Percentiles rank a stretch among this genome's conserved stretches.
These are phyloP conservation scores for Diaporthe destruens DNA, from an alignment of 2,329 filamentous ascomycete species.

Conservation along the genomic window DNA sequence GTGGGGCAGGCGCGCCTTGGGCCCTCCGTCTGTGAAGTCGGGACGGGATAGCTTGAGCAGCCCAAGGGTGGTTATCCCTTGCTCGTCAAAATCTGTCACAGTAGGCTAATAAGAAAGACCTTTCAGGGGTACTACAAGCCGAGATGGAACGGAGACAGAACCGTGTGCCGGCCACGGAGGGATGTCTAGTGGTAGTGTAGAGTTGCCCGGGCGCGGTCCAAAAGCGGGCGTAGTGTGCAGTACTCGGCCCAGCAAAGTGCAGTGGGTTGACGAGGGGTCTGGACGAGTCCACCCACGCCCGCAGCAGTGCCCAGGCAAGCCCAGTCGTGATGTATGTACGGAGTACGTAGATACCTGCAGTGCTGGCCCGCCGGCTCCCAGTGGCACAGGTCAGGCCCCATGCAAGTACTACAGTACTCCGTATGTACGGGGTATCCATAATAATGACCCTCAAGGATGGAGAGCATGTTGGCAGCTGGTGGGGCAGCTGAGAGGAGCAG, in stretches of 20 bases:
- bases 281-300: slow-evolving; percentile 15
- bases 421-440: not conserved
- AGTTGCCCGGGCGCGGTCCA: slow-evolving; percentile 14
- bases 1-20: slow-evolving; percentile 26
- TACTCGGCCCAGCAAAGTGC: not conserved
- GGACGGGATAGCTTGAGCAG: slow-evolving; percentile 27
- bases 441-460: slow-evolving; percentile 27
- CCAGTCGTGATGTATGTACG: not conserved
- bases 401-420: no score
- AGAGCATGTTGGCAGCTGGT: slow-evolving; percentile 26
- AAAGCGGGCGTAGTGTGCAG: slow-evolving; percentile 19
- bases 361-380: not conserved
- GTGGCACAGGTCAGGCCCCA: slow-evolving; percentile 5
- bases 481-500: slow-evolving; percentile 5
- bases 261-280: slow-evolving; percentile 20
- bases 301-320: slow-evolving; percentile 22
- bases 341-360: slow-evolving; percentile 13
- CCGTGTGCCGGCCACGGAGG: slow-evolving; percentile 29
- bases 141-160: slow-evolving; percentile 22
- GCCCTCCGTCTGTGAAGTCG: slow-evolving; percentile 32
- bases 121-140: slow-evolving; percentile 33
- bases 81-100: slow-evolving; percentile 31
- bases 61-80: slow-evolving; percentile 20
- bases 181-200: slow-evolving; percentile 11
- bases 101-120: not conserved